Base-by-base conservation (phyloP, 371 early-diverging fungal genomes). In the Rhizopus stolonifer region DNA sequence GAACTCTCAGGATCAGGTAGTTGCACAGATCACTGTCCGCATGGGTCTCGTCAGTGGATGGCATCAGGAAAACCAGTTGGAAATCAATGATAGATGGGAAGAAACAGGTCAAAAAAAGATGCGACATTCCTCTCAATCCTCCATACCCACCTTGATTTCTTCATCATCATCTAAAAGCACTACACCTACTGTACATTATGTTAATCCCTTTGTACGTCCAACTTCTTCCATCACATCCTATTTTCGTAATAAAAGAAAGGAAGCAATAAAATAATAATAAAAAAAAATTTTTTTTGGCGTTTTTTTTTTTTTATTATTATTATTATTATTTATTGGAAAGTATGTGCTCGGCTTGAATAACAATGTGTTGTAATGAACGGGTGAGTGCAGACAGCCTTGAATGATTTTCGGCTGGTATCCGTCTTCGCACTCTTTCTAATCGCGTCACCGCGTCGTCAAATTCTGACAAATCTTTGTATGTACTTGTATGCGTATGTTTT, bases 11-110 rank as follows among this genome's bases (percentile, higher is more conserved):
- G 45, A 59, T 1, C 52, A 70, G 4, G 55, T 54, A n/a, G 67
- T 76, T 47, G 68, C 70, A 15, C 61, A 58, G 13, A 52, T 76
- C 4, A 70, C 69, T 0, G 70, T 76, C 4, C 54, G 67, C 0
- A 47, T 70, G 18, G 73, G 77, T 11, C 26, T 76, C 14, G 60
- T 72, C 25, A 69, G 66, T 46, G 77, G 72, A 0, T 76, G 77
- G 77, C 67, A 65, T 58, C 49, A 53, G 11, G 57, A 56, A 21
- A 45, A 59, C 7, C 24, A 40, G n/a, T 29, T 45, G 14, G 51
- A 49, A 3, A 38, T 26, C 17, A 18, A 33, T 10, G 60, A 60
- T 60, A 26, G 49, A 34, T 54, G 60, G 54, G 54, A 60, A 29
- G 21, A 21, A 22, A 23, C 17, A 21, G 21, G 11, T 8, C 44